Base-by-base conservation (phyloP, 2,329 filamentous ascomycete genomes). In the Fusarium concolor region DNA sequence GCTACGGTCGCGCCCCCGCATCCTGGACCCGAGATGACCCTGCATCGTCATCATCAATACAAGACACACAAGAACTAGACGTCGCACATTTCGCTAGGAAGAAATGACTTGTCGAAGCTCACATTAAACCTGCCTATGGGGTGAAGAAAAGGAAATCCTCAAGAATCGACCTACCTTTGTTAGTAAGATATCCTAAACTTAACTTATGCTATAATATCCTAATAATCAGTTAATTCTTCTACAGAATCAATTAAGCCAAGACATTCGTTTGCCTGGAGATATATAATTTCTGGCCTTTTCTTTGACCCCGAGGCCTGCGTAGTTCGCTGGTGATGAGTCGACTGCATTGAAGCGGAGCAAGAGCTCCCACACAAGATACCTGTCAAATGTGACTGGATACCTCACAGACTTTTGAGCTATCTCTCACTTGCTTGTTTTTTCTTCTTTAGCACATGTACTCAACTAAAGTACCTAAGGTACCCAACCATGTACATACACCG, bases 291-390 rank as follows among this genome's bases (percentile, higher is more conserved):
- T 26, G 26, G 26, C 26, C 26, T 26, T 26, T 8, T 9, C 9
- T 8, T 9, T 9, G 8, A 9, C 26, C 26, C 26, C 9, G 9
- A 26, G 26, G 26, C 26, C 26, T 26, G 26, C 26, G 26, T 26
- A 59, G 68, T 67, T 70, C 58, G 56, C 57, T 62, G 68, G 57
- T 51, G 43, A 55, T 65, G 67, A 71, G 63, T 56, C 56, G 55
- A 57, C 68, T 70, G 68, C 61, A 53, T 35, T 44, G 18, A 26
- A 60, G 70, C 62, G 70, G 70, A 71, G 71, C 56, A 64, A 59
- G 47, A 61, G 45, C 49, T 63, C 64, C 45, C 67, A 43, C 38
- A 29, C 41, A 63, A 37, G 43, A 47, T 70, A 71, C 70, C 52
- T 67, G 60, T 74, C 62, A 69, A 61, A 67, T 71, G 67, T 62